A percentile compares a stretch with the other conserved stretches of the same genome.
These are phyloP conservation scores for Dimocarpus longan DNA, from an alignment of 345 rosid genomes.

Conservation along the genomic window DNA sequence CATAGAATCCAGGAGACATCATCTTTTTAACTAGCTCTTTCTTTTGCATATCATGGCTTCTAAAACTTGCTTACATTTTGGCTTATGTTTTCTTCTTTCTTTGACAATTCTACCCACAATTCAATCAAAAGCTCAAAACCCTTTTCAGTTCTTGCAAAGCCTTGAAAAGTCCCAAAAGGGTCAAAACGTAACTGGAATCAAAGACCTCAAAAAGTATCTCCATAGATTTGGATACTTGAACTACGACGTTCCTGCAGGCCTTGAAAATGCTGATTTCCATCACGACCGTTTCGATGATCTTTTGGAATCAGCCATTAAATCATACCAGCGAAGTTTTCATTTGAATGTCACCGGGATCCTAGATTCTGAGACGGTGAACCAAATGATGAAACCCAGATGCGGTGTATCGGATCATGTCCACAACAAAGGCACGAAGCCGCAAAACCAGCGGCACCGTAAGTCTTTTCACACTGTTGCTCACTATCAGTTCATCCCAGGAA, in stretches of 20 bases:
- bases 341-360: constrained; percentile 27
- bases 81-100: too few species aligned
- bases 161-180: constrained; percentile 20
- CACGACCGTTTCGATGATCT: constrained; percentile 12
- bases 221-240: constrained; percentile 22
- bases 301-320: constrained; percentile 23
- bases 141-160: not conserved
- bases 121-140: not conserved
- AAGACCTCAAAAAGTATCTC: constrained; percentile 17
- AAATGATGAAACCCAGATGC: constrained; percentile 32
- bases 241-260: not conserved
- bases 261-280: not conserved
- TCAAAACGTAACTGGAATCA: not conserved
- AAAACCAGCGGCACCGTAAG: constrained; percentile 18
- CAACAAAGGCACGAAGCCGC: constrained; percentile 18
- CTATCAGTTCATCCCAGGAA: constrained; percentile 12
- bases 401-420: constrained; percentile 21
- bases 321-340: constrained; percentile 16
- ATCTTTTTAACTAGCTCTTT: not conserved
- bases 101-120: not conserved
- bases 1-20: not conserved
- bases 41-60: not conserved
- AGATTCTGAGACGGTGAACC: constrained; percentile 22
- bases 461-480: constrained; percentile 1
- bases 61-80: not conserved